phyloP scores from a whole-genome alignment of 495 filamentous ascomycete species.

The Penicillium dipodomyicola region DNA sequence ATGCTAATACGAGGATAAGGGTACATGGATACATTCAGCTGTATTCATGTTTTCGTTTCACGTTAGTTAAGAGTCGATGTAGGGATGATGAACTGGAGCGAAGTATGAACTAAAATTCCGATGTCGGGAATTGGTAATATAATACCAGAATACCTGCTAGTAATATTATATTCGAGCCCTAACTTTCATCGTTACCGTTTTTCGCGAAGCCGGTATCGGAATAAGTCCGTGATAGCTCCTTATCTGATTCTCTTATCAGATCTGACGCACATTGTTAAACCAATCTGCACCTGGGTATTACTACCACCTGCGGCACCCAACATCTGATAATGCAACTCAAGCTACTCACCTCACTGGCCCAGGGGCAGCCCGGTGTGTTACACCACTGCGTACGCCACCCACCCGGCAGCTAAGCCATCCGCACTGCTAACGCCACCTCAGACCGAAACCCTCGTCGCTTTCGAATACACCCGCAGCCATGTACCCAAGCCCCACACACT shows the following conservation, averaged over 20 bases:
- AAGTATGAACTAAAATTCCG: not conserved
- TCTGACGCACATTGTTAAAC: conserved; percentile 15
- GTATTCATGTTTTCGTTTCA: not conserved
- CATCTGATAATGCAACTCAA: conserved; percentile 25
- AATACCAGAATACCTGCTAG: conserved; percentile 3
- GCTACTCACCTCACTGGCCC: conserved; percentile 18
- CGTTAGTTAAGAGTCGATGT: not conserved
- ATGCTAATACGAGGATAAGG: too few species aligned
- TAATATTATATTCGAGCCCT: conserved; percentile 9
- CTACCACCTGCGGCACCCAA: not conserved
- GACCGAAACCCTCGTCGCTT: conserved; percentile 26
- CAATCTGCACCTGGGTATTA: not conserved
- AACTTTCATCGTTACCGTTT: conserved; percentile 1
- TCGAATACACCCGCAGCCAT: conserved; percentile 29
- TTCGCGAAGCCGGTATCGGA: not conserved
- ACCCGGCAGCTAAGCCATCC: not conserved
- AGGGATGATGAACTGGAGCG: not conserved
- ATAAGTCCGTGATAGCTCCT: not conserved
- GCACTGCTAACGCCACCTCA: conserved; percentile 8
- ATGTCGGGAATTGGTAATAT: not conserved
- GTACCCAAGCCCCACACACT: conserved; percentile 28
- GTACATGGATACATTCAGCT: too few species aligned
- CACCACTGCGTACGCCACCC: conserved; percentile 24
- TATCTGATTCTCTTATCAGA: conserved; percentile 28
- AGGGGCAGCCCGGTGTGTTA: conserved; percentile 28